These are phyloP conservation scores for Jaminaea rosea DNA, from an alignment of 1,284 basidiomycete genomes.

Conservation along the genomic window DNA sequence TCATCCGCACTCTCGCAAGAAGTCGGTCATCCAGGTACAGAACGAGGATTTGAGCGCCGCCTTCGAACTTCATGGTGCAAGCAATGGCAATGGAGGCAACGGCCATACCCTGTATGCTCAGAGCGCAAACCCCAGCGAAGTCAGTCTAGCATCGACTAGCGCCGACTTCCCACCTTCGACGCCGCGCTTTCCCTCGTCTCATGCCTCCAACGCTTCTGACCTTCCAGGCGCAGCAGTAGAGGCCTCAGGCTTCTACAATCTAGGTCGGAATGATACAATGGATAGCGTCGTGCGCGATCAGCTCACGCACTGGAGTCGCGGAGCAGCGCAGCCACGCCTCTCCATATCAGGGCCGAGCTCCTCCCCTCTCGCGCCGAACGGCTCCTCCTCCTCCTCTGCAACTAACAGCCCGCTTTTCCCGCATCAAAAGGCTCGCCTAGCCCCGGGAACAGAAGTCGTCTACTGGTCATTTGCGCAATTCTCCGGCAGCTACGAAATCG, in stretches of 20 bases:
- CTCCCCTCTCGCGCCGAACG: too few relatives aligned
- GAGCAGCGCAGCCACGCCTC: background rate
- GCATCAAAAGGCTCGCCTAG: background rate
- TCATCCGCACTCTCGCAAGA: constrained; percentile 42
- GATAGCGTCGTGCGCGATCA: constrained; percentile 46
- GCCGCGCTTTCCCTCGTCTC: background rate
- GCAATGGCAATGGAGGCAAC: background rate
- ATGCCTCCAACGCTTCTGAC: background rate
- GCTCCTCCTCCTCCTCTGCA: constrained; percentile 5
- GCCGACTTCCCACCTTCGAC: constrained; percentile 5
- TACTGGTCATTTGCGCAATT: constrained; percentile 79
- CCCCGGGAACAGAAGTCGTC: constrained; percentile 59
- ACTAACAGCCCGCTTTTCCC: background rate
- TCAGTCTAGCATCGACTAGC: background rate
- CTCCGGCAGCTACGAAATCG: constrained; percentile 58
- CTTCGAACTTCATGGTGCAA: constrained; percentile 22
- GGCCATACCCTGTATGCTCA: background rate
- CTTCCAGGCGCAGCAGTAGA: background rate
- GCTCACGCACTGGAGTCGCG: constrained; percentile 24
- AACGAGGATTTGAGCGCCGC: constrained; percentile 38
- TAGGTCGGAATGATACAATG: constrained; percentile 46
- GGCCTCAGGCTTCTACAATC: constrained; percentile 28
- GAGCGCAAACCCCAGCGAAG: constrained; percentile 1
- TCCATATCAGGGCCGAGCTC: too few relatives aligned
- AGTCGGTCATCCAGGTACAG: constrained; percentile 34